A percentile compares a stretch with the other conserved stretches of the same genome.
These are phyloP conservation scores for Globisporangium cylindrosporum DNA, from an alignment of 352 stramenopile genomes.

Conservation along the genomic window DNA sequence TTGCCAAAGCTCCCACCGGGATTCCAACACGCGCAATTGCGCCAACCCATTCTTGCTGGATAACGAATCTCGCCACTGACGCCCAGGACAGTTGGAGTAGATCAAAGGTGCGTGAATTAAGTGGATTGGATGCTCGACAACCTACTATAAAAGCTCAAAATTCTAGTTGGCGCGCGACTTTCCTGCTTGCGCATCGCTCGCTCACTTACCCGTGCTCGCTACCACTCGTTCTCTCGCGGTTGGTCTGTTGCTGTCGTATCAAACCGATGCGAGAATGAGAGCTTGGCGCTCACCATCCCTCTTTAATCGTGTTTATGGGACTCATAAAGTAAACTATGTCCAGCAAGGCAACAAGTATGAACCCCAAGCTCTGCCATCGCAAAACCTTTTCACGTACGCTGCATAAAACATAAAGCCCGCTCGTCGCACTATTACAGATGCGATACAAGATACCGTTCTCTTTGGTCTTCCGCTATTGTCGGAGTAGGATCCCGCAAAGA, in stretches of 20 bases:
- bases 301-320: not conserved
- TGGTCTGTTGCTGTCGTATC: not conserved
- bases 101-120: not conserved
- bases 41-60: not conserved
- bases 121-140: not conserved
- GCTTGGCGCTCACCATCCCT: not conserved
- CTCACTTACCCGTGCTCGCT: not conserved
- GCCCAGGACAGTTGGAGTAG: not conserved
- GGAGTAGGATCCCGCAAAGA: not conserved
- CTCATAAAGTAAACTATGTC: not conserved
- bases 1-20: not conserved
- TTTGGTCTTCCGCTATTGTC: not conserved
- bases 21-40: not conserved
- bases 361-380: not conserved
- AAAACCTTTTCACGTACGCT: not conserved
- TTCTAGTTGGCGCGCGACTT: not conserved
- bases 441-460: not conserved
- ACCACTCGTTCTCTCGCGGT: not conserved
- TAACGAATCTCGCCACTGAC: not conserved
- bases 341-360: not conserved
- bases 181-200: not conserved
- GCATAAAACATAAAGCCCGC: not conserved
- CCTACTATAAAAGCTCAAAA: not conserved
- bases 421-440: not conserved
- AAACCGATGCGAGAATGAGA: not conserved